Evolutionary conservation across 345 rosid genomes (phyloP), one percentile per base, ranked within the genome.

Genomic region (Citrus medica): DNA sequence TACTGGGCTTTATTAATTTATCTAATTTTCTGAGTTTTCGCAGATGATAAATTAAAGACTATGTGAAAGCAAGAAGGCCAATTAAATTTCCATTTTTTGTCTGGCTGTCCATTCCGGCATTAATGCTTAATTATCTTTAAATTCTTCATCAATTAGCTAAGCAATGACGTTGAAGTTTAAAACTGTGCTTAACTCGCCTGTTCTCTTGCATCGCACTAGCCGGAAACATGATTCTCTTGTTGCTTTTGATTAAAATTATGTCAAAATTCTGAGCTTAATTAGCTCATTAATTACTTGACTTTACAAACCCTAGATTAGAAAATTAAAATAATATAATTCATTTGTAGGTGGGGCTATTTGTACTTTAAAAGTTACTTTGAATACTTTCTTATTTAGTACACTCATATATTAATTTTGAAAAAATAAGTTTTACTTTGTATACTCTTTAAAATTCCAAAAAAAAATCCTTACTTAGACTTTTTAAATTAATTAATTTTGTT

Each of bases 331-430:
- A 42, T 42, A 42, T 42, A 10, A 10, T 10, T 42, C 0, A 42
- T 2, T 42, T 0, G 1, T 42, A 42, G 0, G 0, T 12, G 4
- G 16, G 1, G 4, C 0, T 12, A 12, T 42, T 42, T 42, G 4
- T 12, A 12, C 16, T 10, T 42, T 42, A 3, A 42, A 42, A 10
- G 1, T 42, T 42, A 42, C 2, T 42, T 42, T 42, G 48, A 42
- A 42, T 42, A 42, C 16, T 42, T 42, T 42, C 0, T 42, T 10
- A 42, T 12, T 42, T 1, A 16, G 1, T 42, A 0, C 16, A 0
- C 51, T 12, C 51, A 42, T 12, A 2, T 42, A 42, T 0, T 10
- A 42, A 42, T 42, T 42, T 40, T 40, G 13, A 40, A 12, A 42
- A 42, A 12, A 3, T 35, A 42, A 42, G 0, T 2, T 10, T 42